Percentiles rank a stretch among this genome's conserved stretches.
Conservation (phyloP, 2,329 filamentous ascomycete species). For the Fusarium scirpi region DNA sequence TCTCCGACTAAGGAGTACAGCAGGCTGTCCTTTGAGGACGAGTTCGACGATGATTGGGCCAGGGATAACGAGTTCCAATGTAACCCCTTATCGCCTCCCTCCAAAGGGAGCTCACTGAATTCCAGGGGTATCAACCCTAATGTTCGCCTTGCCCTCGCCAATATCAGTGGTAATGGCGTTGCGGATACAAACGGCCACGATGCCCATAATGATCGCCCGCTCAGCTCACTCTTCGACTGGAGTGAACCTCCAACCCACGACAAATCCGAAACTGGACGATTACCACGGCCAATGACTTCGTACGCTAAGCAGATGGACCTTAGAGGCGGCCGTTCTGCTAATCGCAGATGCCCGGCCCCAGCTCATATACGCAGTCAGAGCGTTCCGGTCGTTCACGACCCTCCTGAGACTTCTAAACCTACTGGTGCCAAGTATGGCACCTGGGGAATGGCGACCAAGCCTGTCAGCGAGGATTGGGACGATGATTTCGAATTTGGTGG, state of each 20-base stretch:
- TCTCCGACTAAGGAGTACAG: constrained; percentile 57
- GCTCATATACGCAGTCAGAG: constrained; percentile 84
- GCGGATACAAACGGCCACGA: constrained; percentile 48
- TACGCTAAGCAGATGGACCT: constrained; percentile 79
- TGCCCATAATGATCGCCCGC: constrained; percentile 58
- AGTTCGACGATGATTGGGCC: constrained; percentile 74
- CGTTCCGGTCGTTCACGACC: constrained; percentile 78
- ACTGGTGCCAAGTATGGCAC: constrained; percentile 80
- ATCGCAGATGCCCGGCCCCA: constrained; percentile 75
- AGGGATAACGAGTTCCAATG: constrained; percentile 64
- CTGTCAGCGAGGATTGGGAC: constrained; percentile 88
- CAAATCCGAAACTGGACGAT: constrained; percentile 68
- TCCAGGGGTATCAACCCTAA: constrained; percentile 65
- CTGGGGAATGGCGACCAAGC: constrained; percentile 84
- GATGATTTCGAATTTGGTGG: constrained; percentile 85
- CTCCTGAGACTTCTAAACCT: constrained; percentile 65
- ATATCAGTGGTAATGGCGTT: constrained; percentile 62
- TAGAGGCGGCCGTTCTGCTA: constrained; percentile 75
- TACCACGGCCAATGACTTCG: constrained; percentile 77
- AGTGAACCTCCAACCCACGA: constrained; percentile 74
- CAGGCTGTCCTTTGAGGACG: constrained; percentile 69
- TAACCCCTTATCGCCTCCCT: constrained; percentile 69
- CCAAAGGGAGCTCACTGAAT: constrained; percentile 63
- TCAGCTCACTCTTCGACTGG: constrained; percentile 83
- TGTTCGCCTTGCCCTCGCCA: constrained; percentile 65